A percentile compares a stretch with the other conserved stretches of the same genome.
phyloP scores from a whole-genome alignment of 2,329 filamentous ascomycete species.

The Ophiostoma australiae region DNA sequence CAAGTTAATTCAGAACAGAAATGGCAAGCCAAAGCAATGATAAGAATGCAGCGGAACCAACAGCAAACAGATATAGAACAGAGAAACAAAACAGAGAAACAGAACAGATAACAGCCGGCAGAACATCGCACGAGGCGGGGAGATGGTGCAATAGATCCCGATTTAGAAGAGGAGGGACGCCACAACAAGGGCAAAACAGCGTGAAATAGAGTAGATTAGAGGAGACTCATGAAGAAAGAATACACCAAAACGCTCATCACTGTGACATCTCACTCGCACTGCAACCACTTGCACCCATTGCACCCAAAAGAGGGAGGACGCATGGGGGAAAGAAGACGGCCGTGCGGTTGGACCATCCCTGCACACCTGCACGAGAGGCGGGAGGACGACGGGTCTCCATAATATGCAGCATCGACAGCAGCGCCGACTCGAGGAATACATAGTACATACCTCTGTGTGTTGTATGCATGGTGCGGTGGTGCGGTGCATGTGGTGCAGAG shows the following conservation, averaged over 20 bases:
- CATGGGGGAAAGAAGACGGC: conserved; percentile 8
- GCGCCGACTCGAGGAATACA: background rate
- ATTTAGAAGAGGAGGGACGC: background rate
- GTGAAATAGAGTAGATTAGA: background rate
- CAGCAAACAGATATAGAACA: background rate
- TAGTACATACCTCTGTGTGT: background rate
- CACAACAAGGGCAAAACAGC: background rate
- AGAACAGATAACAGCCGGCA: background rate
- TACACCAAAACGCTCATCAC: background rate
- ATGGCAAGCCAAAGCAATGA: background rate
- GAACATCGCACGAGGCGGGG: background rate
- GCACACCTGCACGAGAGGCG: conserved; percentile 16
- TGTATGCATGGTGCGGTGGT: background rate
- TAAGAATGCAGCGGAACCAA: background rate
- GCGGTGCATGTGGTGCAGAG: background rate
- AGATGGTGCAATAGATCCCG: conserved; percentile 1
- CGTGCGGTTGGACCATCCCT: conserved; percentile 8
- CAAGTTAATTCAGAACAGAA: background rate
- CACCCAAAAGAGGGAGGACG: conserved; percentile 9
- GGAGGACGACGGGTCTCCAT: conserved; percentile 18
- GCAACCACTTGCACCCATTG: background rate
- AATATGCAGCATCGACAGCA: conserved; percentile 16
- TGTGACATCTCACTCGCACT: background rate
- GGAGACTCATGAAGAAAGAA: background rate
- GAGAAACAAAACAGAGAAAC: background rate